Percentiles rank a stretch among this genome's conserved stretches.
phyloP scores from a whole-genome alignment of 164 flowering plant genomes.

The Saururus chinensis region DNA sequence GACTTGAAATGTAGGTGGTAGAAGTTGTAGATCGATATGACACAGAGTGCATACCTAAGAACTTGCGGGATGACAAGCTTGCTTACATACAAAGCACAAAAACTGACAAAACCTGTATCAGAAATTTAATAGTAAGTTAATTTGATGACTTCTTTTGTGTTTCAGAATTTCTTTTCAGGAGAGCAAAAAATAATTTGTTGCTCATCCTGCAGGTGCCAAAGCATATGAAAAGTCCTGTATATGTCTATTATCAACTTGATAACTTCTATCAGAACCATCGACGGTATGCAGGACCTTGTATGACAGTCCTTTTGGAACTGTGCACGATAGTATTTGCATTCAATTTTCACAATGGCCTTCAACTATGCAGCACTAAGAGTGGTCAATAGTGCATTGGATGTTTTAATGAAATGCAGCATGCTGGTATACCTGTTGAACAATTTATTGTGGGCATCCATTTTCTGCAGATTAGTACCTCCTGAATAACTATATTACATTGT shows the following conservation, averaged over 20 bases:
- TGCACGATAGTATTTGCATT: too few relatives aligned
- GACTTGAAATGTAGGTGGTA: conserved; percentile 46
- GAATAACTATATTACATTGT: too few relatives aligned
- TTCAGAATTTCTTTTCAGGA: neutral
- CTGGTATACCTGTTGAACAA: too few relatives aligned
- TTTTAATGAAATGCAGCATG: too few relatives aligned
- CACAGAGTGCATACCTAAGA: conserved; percentile 41
- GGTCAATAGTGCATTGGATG: too few relatives aligned
- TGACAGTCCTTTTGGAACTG: neutral
- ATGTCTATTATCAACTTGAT: conserved; percentile 64
- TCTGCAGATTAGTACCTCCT: too few relatives aligned
- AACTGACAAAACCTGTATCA: conserved; percentile 60
- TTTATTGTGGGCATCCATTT: too few relatives aligned
- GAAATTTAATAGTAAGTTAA: conserved; percentile 35
- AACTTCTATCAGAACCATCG: conserved; percentile 85
- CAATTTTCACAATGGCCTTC: too few relatives aligned
- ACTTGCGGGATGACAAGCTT: conserved; percentile 16
- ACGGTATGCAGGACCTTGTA: conserved; percentile 26
- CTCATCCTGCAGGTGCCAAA: conserved; percentile 44
- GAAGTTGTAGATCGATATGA: conserved; percentile 76
- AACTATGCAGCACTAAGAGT: too few relatives aligned
- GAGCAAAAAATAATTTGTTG: neutral
- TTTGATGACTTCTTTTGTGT: neutral
- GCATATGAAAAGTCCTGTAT: conserved; percentile 57
- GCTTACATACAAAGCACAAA: conserved; percentile 34